These are phyloP conservation scores for Chrysopogon serrulatus DNA, from an alignment of 176 grass and related monocot genomes.

Conservation along the genomic window DNA sequence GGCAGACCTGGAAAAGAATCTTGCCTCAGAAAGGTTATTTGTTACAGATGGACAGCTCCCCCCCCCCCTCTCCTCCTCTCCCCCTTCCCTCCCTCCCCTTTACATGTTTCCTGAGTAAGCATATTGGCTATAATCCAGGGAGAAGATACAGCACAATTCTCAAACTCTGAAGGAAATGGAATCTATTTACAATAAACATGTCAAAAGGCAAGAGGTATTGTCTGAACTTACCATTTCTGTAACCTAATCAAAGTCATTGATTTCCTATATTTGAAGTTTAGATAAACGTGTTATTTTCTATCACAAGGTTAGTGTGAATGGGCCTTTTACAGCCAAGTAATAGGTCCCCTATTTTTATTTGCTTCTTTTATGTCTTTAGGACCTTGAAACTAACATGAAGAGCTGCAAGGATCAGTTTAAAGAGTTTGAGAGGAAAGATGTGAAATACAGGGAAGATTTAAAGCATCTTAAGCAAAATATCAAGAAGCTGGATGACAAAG, in stretches of 20 bases:
- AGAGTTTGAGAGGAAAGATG: conserved; percentile 81
- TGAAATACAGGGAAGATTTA: conserved; percentile 83
- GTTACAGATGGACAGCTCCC: neutral
- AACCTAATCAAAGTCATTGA: conserved; percentile 11
- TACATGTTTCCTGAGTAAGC: conserved; percentile 21
- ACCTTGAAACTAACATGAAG: conserved; percentile 82
- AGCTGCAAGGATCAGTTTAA: conserved; percentile 91
- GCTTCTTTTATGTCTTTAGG: conserved; percentile 37
- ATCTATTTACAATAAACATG: conserved; percentile 59
- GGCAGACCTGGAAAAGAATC: conserved; percentile 55
- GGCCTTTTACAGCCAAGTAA: neutral
- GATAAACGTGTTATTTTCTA: neutral
- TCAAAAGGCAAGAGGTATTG: conserved; percentile 89
- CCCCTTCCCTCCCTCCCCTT: neutral
- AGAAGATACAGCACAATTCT: conserved; percentile 63
- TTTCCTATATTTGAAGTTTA: neutral
- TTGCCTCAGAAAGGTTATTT: conserved; percentile 65
- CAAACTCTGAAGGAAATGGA: conserved; percentile 69
- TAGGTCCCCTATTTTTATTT: neutral
- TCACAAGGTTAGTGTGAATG: neutral
- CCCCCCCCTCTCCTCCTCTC: too few species aligned
- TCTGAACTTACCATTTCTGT: conserved; percentile 11
- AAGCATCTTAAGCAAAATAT: conserved; percentile 93
- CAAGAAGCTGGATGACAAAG: conserved; percentile 84
- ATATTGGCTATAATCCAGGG: conserved; percentile 44